Evolutionary conservation across 345 rosid genomes (phyloP).

Genomic region (Microcos paniculata): DNA sequence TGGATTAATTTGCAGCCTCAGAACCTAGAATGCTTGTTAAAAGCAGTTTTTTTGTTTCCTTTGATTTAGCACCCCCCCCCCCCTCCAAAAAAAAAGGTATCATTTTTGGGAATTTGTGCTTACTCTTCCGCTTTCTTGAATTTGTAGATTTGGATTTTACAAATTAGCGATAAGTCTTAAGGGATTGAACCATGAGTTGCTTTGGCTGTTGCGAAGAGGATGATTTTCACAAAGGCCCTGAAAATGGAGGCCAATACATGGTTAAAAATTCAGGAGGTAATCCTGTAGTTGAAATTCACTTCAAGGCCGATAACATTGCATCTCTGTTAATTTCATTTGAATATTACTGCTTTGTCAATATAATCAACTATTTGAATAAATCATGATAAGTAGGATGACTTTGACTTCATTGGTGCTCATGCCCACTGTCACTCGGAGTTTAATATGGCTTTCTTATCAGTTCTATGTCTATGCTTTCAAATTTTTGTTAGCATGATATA

Average conservation of each 20-base stretch:
- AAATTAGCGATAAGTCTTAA: conserved; percentile 14
- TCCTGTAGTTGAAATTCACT: background rate
- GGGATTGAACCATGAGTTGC: conserved; percentile 65
- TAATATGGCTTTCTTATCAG: background rate
- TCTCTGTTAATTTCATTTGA: background rate
- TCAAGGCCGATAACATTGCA: background rate
- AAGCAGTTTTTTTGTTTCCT: background rate
- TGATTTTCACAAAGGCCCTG: conserved; percentile 64
- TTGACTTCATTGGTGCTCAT: background rate
- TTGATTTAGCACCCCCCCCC: too few species aligned
- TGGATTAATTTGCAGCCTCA: background rate
- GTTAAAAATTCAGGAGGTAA: conserved; percentile 67
- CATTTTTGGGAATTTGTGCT: background rate
- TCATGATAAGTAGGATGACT: background rate
- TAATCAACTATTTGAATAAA: background rate
- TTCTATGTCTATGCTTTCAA: background rate
- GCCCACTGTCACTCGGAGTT: background rate
- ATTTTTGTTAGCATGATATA: background rate
- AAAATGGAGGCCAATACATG: conserved; percentile 57
- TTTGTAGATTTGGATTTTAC: background rate
- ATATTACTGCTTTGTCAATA: background rate
- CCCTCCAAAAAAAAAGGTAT: background rate
- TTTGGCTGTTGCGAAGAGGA: conserved; percentile 81
- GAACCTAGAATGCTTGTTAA: background rate
- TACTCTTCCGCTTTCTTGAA: background rate